phyloP scores from a whole-genome alignment of 805 yeast species.

The Saccharomyces paradoxus region DNA sequence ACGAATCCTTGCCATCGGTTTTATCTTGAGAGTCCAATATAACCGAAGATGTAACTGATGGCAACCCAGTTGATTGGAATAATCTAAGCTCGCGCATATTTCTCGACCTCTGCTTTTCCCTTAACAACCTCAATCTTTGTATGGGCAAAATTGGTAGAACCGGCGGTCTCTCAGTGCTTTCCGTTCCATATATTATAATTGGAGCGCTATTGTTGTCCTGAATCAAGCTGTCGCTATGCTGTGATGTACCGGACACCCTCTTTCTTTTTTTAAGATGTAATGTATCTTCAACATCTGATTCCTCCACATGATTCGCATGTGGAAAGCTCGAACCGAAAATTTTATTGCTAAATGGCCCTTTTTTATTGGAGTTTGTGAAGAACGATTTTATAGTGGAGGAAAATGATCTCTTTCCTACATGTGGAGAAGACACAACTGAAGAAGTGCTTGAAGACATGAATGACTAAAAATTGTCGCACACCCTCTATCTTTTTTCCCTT shows the following conservation, averaged over 20 bases:
- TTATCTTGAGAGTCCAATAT: background rate
- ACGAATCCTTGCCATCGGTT: constrained; percentile 2
- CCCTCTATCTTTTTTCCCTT: background rate
- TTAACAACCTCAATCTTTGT: constrained; percentile 23
- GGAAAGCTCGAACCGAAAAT: background rate
- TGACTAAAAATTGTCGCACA: background rate
- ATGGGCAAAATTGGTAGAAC: constrained; percentile 26
- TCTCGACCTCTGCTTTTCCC: constrained; percentile 22
- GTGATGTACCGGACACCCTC: background rate
- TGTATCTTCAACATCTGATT: background rate
- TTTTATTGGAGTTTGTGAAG: constrained; percentile 11
- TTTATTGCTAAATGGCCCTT: background rate
- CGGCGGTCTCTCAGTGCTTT: constrained; percentile 20
- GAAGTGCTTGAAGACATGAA: constrained; percentile 1
- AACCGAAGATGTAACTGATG: background rate
- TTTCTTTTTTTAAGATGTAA: background rate
- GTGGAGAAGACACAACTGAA: constrained; percentile 1
- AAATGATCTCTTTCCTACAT: constrained; percentile 18
- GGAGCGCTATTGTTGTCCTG: background rate
- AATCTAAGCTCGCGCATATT: constrained; percentile 1
- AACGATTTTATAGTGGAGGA: constrained; percentile 22
- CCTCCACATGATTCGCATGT: background rate
- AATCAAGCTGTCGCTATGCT: constrained; percentile 1
- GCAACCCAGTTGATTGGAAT: background rate
- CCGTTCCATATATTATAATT: constrained; percentile 12